Conservation (phyloP, 768 basidiomycete species). For the Goffeauzyma gilvescens region DNA sequence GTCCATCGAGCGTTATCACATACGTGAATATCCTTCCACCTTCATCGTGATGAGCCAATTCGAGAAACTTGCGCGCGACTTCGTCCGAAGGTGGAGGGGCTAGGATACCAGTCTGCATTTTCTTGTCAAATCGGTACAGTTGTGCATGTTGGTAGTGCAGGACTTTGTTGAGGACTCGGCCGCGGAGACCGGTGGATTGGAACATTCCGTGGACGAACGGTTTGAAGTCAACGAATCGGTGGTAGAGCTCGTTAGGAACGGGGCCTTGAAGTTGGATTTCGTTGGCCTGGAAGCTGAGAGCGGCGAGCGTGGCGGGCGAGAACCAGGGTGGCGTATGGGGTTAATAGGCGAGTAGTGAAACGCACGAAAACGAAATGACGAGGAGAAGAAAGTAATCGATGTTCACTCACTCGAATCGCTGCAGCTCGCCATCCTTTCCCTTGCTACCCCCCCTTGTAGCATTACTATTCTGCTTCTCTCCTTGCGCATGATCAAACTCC, state of each 20-base stretch:
- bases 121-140: constrained; percentile 34
- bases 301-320: constrained; percentile 16
- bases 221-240: constrained; percentile 34
- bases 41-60: constrained; percentile 35
- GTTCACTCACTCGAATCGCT: constrained; percentile 4
- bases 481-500: not conserved
- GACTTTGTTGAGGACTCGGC: constrained; percentile 33
- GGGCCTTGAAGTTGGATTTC: constrained; percentile 37
- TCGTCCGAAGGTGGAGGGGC: constrained; percentile 14
- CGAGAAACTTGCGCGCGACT: constrained; percentile 32
- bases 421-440: not conserved
- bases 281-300: constrained; percentile 36
- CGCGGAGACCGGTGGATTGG: constrained; percentile 32
- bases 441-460: not conserved
- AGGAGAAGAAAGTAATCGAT: too few species aligned
- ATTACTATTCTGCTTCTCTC: not conserved
- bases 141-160: constrained; percentile 35
- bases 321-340: too few species aligned
- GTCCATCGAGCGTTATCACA: constrained; percentile 54
- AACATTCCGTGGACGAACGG: constrained; percentile 37
- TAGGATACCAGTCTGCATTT: constrained; percentile 32
- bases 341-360: too few species aligned
- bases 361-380: constrained; percentile 10
- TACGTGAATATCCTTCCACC: constrained; percentile 53
- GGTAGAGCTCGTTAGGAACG: constrained; percentile 33